Evolutionary conservation across 345 rosid genomes (phyloP), one percentile per base, ranked within the genome.

Genomic region (Erysimum cheiranthoides): DNA sequence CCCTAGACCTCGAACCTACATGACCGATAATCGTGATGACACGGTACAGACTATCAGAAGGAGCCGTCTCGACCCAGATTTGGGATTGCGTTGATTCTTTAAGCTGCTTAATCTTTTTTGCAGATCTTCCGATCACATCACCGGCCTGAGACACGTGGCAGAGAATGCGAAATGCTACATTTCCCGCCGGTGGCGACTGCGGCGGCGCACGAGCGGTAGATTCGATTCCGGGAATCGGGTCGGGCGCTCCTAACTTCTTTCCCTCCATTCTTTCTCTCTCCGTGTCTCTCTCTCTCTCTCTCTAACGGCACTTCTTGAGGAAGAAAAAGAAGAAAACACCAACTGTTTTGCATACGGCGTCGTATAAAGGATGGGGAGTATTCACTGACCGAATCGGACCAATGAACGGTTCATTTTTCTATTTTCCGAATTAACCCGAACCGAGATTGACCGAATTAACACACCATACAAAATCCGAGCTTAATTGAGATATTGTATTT

Each of bases 81-180:
- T 70, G 86, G 34, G 90, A 81, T 3, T 85, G 81, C 8, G 92
- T 89, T 47, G 72, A 66, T 53, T 82, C 82, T 72, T 81, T 84
- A 6, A 91, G 85, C 71, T 81, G 83, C 77, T 85, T 84, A 82
- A 91, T 85, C 56, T 84, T 66, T 61, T 31, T 68, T 10, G 91
- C 90, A 9, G 86, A 73, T 81, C 74, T 83, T 0, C 97, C 95
- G 14, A 89, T 91, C 14, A 88, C 75, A 43, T 87, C 85, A 4
- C 91, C 93, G 38, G 81, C 73, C 39, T 85, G 86, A 5, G 92
- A 82, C 13, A 66, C 71, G 77, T 78, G 84, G 69, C 90, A 89
- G 25, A 88, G 90, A 47, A 89, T 79, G 11, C 93, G 89, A 75
- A 91, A 88, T 12, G 78, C 61, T 10, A 64, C 85, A 70, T 87